Evolutionary conservation across 352 stramenopile genomes (phyloP), one percentile per base, ranked within the genome.

Genomic region (Blastocystis sp.): DNA sequence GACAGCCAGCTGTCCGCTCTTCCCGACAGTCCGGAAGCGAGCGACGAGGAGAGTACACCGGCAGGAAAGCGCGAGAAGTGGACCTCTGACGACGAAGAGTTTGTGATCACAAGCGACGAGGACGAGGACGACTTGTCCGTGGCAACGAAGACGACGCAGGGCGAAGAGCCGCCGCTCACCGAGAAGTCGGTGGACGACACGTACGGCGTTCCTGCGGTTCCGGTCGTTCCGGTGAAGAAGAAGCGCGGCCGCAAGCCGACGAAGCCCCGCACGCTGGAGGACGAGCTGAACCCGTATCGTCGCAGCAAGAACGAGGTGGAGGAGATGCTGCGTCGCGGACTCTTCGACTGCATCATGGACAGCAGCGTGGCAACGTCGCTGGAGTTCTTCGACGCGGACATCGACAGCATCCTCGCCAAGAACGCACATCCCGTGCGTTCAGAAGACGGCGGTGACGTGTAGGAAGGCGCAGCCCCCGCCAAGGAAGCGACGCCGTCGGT

Each of bases 301-400:
- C 57, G 75, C 1, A 85, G 75, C 0, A 92, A 93, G 54, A 88
- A 97, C 87, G 93, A 98, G 86, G 90, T 99, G 21, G 96, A 99
- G 56, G 93, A 95, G 86, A 88, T 99, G 40, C 88, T 99, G 27
- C 96, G 97, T 84, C 92, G 97, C 84, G 97, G 96, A 36, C 96
- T 96, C 51, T 99, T 98, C 87, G 95, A 97, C 27, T 92, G 93
- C 44, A 93, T 99, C 65, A 96, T 96, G 89, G 93, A 98, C 86
- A 94, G 97, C 51, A 94, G 97, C 49, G 93, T 97, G 54, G 93
- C 91, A 4, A 94, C 96, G 40, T 95, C 93, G 8, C 93, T 93
- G 40, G 92, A 97, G 84, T 98, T 97, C 89, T 91, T 90, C n/a
- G 91, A 95, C 24, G 90, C 91, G 49, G 94, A 98, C 87, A 98